phyloP scores from a whole-genome alignment of 441 rosid species.

The Gossypium laxum region DNA sequence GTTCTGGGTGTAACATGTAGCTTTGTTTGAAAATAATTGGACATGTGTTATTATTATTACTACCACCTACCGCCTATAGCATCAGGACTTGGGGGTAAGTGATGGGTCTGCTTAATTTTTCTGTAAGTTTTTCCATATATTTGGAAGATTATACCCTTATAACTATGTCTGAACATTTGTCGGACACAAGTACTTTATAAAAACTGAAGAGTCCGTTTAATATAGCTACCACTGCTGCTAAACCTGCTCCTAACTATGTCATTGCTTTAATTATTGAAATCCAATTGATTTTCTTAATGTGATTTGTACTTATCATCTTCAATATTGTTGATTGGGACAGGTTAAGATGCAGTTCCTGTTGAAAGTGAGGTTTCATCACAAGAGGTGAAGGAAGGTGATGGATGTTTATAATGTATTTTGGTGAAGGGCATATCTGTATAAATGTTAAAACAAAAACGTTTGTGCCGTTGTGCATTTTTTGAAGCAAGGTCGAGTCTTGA shows the following conservation, averaged over 20 bases:
- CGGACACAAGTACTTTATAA: neutral
- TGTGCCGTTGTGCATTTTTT: neutral
- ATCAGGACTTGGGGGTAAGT: neutral
- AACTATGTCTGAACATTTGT: neutral
- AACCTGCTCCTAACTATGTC: neutral
- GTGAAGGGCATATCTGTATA: conserved; percentile 6
- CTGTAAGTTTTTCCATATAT: neutral
- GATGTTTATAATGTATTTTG: neutral
- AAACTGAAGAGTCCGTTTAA: neutral
- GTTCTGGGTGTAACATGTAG: neutral
- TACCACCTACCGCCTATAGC: neutral
- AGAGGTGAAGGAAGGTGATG: conserved; percentile 36
- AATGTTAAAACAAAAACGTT: neutral
- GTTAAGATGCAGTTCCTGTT: conserved; percentile 88
- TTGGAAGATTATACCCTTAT: neutral
- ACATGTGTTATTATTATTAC: neutral
- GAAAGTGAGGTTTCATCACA: conserved; percentile 89
- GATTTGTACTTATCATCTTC: conserved; percentile 3
- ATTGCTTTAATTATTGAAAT: neutral
- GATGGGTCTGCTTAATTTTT: neutral
- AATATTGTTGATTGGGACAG: conserved; percentile 29
- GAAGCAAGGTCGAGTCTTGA: neutral
- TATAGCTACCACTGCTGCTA: neutral
- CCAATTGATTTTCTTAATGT: neutral
- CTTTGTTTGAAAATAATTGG: neutral